A percentile compares a stretch with the other conserved stretches of the same genome.
Conservation (phyloP, 2,329 filamentous ascomycete species). For the Xylariaceae sp. region DNA sequence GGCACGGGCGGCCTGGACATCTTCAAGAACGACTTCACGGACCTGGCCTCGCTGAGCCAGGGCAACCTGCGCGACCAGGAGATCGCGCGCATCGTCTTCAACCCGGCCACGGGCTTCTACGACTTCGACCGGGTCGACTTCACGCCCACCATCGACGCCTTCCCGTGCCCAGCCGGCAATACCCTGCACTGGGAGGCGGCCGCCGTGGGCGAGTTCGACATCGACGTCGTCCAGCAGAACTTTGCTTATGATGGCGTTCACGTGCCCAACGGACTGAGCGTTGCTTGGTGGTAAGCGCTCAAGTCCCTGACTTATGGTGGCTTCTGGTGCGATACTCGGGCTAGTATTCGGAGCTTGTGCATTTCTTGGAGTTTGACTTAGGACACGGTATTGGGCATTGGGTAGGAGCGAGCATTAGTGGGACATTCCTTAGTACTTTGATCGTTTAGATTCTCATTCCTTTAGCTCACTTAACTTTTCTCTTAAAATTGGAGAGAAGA, state of each 20-base stretch:
- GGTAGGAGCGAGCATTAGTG: no score
- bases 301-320: neutral
- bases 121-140: slow-evolving; percentile 32
- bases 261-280: slow-evolving; percentile 36
- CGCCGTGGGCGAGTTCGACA: slow-evolving; percentile 32
- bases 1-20: slow-evolving; percentile 33
- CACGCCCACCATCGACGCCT: slow-evolving; percentile 27
- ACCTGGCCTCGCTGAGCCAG: slow-evolving; percentile 27
- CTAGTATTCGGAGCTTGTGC: no score
- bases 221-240: slow-evolving; percentile 33
- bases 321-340: neutral
- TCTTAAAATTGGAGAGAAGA: no score
- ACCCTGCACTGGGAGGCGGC: slow-evolving; percentile 36
- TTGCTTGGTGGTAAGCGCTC: slow-evolving; percentile 27
- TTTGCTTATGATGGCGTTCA: slow-evolving; percentile 24
- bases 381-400: no score
- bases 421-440: no score
- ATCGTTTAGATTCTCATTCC: no score
- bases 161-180: slow-evolving; percentile 35
- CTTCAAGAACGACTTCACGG: slow-evolving; percentile 34
- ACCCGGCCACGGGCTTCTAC: slow-evolving; percentile 29
- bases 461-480: no score
- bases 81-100: slow-evolving; percentile 34
- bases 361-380: no score
- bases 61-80: slow-evolving; percentile 35